Base-by-base conservation (phyloP, 139 green algal species). In the Micractinium conductrix region DNA sequence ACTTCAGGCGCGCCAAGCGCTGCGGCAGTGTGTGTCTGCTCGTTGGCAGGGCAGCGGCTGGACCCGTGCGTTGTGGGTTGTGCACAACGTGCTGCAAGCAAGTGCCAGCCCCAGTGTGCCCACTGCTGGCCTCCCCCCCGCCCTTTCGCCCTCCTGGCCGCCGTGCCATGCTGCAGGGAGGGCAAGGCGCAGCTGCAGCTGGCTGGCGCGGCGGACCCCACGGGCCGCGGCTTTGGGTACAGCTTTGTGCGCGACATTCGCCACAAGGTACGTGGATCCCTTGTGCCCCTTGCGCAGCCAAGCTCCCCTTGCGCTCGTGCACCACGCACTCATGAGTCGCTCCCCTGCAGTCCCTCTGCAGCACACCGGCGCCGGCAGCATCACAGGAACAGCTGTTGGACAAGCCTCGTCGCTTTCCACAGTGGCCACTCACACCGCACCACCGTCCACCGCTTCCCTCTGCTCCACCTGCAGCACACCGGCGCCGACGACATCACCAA, bases 171-270 rank as follows among this genome's bases (percentile, higher is more conserved):
- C 2, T 65, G 60, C 78, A 74, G 60, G 62, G 78, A 83, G 78
- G 78, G 78, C 62, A 83, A 83, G 62, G 78, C 78, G n/a, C 78
- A 83, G 78, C 78, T 83, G 62, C 78, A 83, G 62, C 42, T 83
- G 60, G 82, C 37, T 2, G 94, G 94, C 10, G 70, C 86, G 1
- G 94, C 87, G 6, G 94, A 97, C 79, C 94, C 94, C n/a, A 94
- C 91, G 1, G 94, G 93, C 17, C 87, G 94, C 10, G 94, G 94
- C 37, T 72, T 84, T 53, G 94, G 92, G 33, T 95, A 94, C 86
- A 92, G 86, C 24, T 97, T 90, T 80, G 86, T 92, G 22, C 72
- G 88, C 0, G 90, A 95, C 43, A 33, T 87, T 0, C 81, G 85
- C 28, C 76, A 85, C 30, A 84, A 88, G 68, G 72, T 74, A 43